Base-by-base conservation (phyloP, 129 eudicot species). In the Centaurea solstitialis region DNA sequence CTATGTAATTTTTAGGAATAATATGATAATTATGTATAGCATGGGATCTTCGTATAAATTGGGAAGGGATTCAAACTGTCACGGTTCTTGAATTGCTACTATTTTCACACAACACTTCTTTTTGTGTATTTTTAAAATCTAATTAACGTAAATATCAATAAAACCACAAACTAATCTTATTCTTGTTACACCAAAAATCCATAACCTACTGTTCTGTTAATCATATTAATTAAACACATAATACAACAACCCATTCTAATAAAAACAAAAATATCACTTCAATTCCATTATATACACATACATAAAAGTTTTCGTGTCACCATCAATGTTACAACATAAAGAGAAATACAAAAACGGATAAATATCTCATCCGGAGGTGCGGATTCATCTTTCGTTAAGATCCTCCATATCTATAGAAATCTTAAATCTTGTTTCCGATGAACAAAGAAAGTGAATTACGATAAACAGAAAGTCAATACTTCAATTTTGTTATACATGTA, bases 161-260 rank as follows among this genome's bases (percentile, higher is more conserved):
- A 53, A 57, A 57, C 65, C 22, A 57, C 65, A 57, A 76, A 20
- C 11, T 20, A 21, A 7, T 75, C 39, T 0, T 59, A 75, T 59
- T 5, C 18, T 12, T 61, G 9, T 26, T 59, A 64, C 61, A 17
- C 21, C 18, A n/a, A 38, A 38, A 73, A 20, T 20, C 3, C 41
- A 64, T 22, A 62, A 41, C 47, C 41, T 26, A 43, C 62, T 23
- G 47, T 43, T 21, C n/a, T 24, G 9, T 20, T 18, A 13, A 39
- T 38, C 47, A 67, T 79, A 35, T 9, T 66, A 64, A 73, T 5
- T 66, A 64, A 73, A 73, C 73, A 68, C 28, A 37, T 13, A 68
- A 22, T 24, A 62, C 38, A 68, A 43, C 37, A 3, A 12, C 1
- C 6, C 9, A 75, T 50, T 57, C 37, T 15, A 68, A 23, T 24